Percentiles rank a stretch among this genome's conserved stretches.
Evolutionary conservation across 2,329 filamentous ascomycete genomes (phyloP).

Genomic region (Akanthomyces uredinophilus): DNA sequence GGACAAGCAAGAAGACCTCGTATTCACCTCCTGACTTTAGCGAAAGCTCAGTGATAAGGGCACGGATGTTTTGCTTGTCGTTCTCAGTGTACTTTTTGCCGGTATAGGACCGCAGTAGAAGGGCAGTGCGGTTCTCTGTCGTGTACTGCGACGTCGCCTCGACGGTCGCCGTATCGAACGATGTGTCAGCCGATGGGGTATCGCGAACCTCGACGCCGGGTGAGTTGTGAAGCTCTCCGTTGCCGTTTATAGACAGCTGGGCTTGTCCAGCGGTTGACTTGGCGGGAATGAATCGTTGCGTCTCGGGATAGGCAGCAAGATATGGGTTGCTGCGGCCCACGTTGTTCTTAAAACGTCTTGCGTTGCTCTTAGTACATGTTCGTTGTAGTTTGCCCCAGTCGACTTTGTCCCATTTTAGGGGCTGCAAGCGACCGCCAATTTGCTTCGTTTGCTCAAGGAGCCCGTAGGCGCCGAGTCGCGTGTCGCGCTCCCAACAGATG

Average conservation of each 20-base stretch:
- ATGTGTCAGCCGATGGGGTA: neutral
- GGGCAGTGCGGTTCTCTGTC: slow-evolving; percentile 57
- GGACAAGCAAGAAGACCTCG: slow-evolving; percentile 72
- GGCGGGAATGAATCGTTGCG: slow-evolving; percentile 18
- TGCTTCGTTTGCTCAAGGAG: slow-evolving; percentile 45
- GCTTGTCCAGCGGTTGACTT: slow-evolving; percentile 2
- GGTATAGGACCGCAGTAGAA: slow-evolving; percentile 71
- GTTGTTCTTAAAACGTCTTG: slow-evolving; percentile 52
- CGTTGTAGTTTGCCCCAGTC: slow-evolving; percentile 68
- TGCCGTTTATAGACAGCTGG: neutral
- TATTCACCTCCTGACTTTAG: slow-evolving; percentile 76
- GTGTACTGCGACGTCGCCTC: slow-evolving; percentile 21
- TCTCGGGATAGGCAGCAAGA: slow-evolving; percentile 37
- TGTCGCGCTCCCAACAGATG: slow-evolving; percentile 63
- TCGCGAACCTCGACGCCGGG: neutral
- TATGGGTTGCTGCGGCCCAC: slow-evolving; percentile 39
- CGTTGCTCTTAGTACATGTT: slow-evolving; percentile 60
- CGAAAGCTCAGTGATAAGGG: slow-evolving; percentile 71
- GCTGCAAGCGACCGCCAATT: slow-evolving; percentile 31
- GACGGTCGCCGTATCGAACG: neutral
- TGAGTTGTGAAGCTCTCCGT: neutral
- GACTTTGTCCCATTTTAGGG: slow-evolving; percentile 56
- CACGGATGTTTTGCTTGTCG: slow-evolving; percentile 71
- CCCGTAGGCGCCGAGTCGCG: slow-evolving; percentile 64
- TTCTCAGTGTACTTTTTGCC: slow-evolving; percentile 73